phyloP scores from a whole-genome alignment of 2,329 filamentous ascomycete genomes.

The Bisporella sp. region DNA sequence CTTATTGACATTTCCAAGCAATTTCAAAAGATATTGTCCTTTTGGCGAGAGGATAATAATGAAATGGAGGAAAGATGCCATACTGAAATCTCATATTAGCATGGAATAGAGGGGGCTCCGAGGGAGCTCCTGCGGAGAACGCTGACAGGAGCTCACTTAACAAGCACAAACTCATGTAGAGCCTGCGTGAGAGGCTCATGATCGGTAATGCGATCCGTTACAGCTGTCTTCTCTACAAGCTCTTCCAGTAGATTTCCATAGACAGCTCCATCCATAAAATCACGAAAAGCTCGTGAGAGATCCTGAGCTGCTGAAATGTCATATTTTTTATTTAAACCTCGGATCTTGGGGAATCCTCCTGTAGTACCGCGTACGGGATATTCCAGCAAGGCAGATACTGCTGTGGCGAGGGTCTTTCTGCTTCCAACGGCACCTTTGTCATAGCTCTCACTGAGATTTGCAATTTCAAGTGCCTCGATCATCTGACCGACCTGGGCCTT shows the following conservation, averaged over 20 bases:
- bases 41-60: constrained; percentile 67
- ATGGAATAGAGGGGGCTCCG: background rate
- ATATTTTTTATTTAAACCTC: constrained; percentile 36
- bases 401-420: constrained; percentile 68
- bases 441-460: constrained; percentile 72
- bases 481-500: constrained; percentile 51
- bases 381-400: constrained; percentile 8
- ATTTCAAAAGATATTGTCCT: constrained; percentile 65
- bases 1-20: constrained; percentile 63
- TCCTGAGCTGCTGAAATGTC: constrained; percentile 52
- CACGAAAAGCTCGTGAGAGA: constrained; percentile 57
- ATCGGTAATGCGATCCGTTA: constrained; percentile 55
- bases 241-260: constrained; percentile 62
- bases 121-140: background rate
- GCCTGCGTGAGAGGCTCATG: constrained; percentile 56
- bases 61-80: constrained; percentile 69
- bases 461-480: constrained; percentile 54
- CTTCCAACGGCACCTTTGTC: constrained; percentile 71
- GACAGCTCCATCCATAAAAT: constrained; percentile 57
- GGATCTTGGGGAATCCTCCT: constrained; percentile 32
- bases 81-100: constrained; percentile 35
- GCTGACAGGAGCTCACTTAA: constrained; percentile 26
- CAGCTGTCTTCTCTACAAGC: constrained; percentile 52
- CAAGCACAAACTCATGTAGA: constrained; percentile 59
- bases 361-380: constrained; percentile 7